These are phyloP conservation scores for Litsea cubeba DNA, from an alignment of 164 flowering plant species.

Conservation along the genomic window DNA sequence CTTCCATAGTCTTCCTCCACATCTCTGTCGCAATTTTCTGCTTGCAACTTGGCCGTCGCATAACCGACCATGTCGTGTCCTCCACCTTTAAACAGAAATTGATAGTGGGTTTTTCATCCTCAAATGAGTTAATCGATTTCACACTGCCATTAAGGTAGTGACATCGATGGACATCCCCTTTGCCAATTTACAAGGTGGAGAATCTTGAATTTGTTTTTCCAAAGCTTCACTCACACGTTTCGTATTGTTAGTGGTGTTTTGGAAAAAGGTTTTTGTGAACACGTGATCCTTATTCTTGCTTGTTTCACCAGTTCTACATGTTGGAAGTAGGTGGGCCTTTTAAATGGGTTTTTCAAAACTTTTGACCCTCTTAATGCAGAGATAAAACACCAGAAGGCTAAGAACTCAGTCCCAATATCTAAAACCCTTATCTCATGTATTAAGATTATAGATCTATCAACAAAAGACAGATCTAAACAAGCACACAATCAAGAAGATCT, in stretches of 20 bases:
- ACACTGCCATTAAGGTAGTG: constrained; percentile 19
- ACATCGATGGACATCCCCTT: constrained; percentile 15
- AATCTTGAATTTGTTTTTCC: constrained; percentile 16
- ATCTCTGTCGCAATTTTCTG: constrained; percentile 43
- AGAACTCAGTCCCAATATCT: too few relatives aligned
- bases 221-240: constrained; percentile 15
- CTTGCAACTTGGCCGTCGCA: constrained; percentile 33
- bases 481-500: too few relatives aligned
- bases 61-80: constrained; percentile 20
- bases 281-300: constrained; percentile 5
- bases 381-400: too few relatives aligned
- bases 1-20: too few relatives aligned
- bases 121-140: constrained; percentile 17
- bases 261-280: constrained; percentile 8
- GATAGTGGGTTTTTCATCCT: constrained; percentile 23
- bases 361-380: too few relatives aligned
- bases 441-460: too few relatives aligned
- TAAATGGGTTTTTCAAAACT: too few relatives aligned
- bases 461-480: too few relatives aligned
- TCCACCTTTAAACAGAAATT: constrained; percentile 18
- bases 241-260: constrained; percentile 6
- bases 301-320: constrained; percentile 3
- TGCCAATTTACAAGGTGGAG: constrained; percentile 10
- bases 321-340: too few relatives aligned
- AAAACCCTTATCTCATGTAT: too few relatives aligned